Percentiles rank a stretch among this genome's conserved stretches.
These are phyloP conservation scores for Bryopsis sp. DNA, from an alignment of 139 green algal species.

Conservation along the genomic window DNA sequence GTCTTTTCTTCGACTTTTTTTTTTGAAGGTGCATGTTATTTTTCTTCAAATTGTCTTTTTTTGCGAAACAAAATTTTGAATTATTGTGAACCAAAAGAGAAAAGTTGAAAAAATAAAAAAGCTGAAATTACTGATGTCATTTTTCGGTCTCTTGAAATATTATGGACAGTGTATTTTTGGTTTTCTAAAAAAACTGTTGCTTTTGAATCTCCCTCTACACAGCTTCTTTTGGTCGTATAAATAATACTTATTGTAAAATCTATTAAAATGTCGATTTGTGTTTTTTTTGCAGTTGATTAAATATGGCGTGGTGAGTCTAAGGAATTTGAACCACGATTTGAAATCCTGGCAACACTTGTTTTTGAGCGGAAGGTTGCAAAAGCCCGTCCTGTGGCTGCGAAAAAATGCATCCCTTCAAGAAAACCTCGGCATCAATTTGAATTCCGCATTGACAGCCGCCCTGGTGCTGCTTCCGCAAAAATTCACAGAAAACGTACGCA, in stretches of 20 bases:
- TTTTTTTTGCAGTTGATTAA: constrained; percentile 69
- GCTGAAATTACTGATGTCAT: too few species aligned
- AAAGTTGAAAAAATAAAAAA: too few species aligned
- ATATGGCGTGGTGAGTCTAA: constrained; percentile 66
- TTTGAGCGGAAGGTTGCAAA: constrained; percentile 70
- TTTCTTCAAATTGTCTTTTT: too few species aligned
- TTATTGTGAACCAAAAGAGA: too few species aligned
- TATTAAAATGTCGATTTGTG: too few species aligned
- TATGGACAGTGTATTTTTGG: too few species aligned
- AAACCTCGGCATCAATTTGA: constrained; percentile 39
- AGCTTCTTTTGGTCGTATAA: neutral
- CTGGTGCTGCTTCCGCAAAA: constrained; percentile 59
- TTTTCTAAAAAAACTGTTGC: neutral
- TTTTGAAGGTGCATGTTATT: too few species aligned
- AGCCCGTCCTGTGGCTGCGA: constrained; percentile 53
- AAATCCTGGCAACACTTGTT: constrained; percentile 66
- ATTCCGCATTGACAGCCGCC: constrained; percentile 42
- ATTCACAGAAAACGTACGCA: constrained; percentile 42
- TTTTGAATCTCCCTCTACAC: neutral
- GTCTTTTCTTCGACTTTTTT: too few species aligned
- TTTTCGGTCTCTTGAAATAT: too few species aligned
- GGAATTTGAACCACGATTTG: constrained; percentile 49
- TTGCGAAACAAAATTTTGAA: too few species aligned
- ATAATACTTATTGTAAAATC: too few species aligned
- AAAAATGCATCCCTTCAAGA: neutral